Evolutionary conservation across 192 early-diverging fungal species (phyloP).

Genomic region (Coemansia sp.): DNA sequence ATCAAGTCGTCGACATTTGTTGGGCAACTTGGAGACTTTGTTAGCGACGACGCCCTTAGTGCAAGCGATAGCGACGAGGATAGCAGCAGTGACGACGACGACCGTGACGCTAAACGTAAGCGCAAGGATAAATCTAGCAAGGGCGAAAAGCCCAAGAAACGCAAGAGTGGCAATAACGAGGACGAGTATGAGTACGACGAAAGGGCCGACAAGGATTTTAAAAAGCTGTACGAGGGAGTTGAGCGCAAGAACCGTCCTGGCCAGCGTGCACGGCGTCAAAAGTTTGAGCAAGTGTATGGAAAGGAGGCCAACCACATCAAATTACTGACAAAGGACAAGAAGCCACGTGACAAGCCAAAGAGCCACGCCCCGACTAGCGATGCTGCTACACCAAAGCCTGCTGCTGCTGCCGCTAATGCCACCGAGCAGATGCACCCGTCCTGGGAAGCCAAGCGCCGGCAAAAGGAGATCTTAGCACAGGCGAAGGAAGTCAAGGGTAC

Average conservation of each 20-base stretch:
- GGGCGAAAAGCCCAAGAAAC: slow-evolving; percentile 25
- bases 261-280: slow-evolving; percentile 55
- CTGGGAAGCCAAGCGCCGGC: slow-evolving; percentile 53
- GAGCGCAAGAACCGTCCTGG: slow-evolving; percentile 59
- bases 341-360: slow-evolving; percentile 30
- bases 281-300: slow-evolving; percentile 58
- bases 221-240: slow-evolving; percentile 54
- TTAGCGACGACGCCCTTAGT: slow-evolving; percentile 26
- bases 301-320: slow-evolving; percentile 63
- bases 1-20: slow-evolving; percentile 32
- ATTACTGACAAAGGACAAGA: slow-evolving; percentile 53
- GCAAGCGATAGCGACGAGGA: slow-evolving; percentile 16
- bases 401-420: not conserved
- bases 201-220: slow-evolving; percentile 51
- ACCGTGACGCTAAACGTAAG: not conserved
- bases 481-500: slow-evolving; percentile 57
- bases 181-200: slow-evolving; percentile 38
- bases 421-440: slow-evolving; percentile 37
- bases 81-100: slow-evolving; percentile 9
- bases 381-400: slow-evolving; percentile 5
- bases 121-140: slow-evolving; percentile 20
- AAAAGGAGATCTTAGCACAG: slow-evolving; percentile 44
- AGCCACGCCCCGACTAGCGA: slow-evolving; percentile 22
- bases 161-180: slow-evolving; percentile 14
- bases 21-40: slow-evolving; percentile 25